A percentile compares a stretch with the other conserved stretches of the same genome.
Evolutionary conservation across 106 monocot species (phyloP).

Genomic region (Dendrobium nobile): DNA sequence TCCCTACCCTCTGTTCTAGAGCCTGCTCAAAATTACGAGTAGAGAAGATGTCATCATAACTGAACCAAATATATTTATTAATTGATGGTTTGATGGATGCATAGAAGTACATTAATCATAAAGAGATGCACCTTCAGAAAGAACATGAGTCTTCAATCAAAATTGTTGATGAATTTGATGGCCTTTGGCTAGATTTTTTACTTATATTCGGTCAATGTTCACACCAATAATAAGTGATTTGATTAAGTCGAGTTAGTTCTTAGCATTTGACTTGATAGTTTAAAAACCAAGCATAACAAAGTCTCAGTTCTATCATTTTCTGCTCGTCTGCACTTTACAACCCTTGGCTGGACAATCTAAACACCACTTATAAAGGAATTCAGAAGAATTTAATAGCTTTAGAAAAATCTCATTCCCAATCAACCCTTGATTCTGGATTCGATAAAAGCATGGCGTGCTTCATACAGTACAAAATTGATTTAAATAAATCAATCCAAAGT

Average conservation of each 20-base stretch:
- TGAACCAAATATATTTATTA: not conserved
- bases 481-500: not conserved
- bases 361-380: too few species aligned
- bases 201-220: not conserved
- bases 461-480: not conserved
- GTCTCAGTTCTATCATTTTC: too few species aligned
- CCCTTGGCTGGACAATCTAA: too few species aligned
- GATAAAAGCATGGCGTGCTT: not conserved
- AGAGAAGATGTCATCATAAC: not conserved
- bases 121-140: not conserved
- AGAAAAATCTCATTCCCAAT: not conserved
- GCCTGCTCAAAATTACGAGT: constrained; percentile 25
- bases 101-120: not conserved
- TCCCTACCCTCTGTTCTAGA: constrained; percentile 83
- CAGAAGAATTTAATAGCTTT: not conserved
- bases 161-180: too few species aligned
- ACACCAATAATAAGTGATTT: too few species aligned
- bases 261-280: too few species aligned
- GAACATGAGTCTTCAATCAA: not conserved
- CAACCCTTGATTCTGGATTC: not conserved
- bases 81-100: not conserved
- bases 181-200: too few species aligned
- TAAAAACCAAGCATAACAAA: too few species aligned
- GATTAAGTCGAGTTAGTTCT: too few species aligned
- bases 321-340: too few species aligned